Base-by-base conservation (phyloP, 208 protist species). In the Trypanosoma platydactyli region DNA sequence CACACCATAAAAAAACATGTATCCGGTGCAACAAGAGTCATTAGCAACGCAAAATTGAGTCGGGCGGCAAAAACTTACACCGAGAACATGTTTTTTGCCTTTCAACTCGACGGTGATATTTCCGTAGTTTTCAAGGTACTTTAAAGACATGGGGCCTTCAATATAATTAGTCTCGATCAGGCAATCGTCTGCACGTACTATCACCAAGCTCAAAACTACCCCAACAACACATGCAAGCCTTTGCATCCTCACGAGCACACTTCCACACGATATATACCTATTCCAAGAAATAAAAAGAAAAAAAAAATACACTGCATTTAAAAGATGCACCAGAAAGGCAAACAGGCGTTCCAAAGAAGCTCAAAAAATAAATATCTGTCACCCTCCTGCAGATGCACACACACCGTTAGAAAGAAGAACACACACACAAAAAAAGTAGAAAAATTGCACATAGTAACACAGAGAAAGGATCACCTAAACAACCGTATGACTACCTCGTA, bases 91-190 rank as follows among this genome's bases (percentile, higher is more conserved):
- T 35, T 68, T 29, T 40, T 40, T 52, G 0, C 27, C 41, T 24
- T 57, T 16, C 5, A 60, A 20, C n/a, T 24, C 15, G 7, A 27
- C 9, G 12, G 52, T 59, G 53, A 68, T 30, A 57, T 68, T 68
- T 20, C 63, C 63, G 42, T 59, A 68, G 44, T 60, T 18, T 51
- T 20, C 2, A 50, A 68, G 63, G 52, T 53, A 68, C 12, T 68
- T 29, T 27, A 68, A 40, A 30, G 52, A 60, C 38, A 68, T 68
- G n/a, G 22, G 49, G 5, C 27, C 25, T 44, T 52, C 24, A 24
- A 40, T 29, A 49, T 11, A 27, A 35, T 49, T 60, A 0, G n/a
- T 44, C 16, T 50, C 18, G 42, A 60, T 42, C 6, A n/a, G 63
- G 42, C 63, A 68, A 27, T 59, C 27, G 0, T 68, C 35, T 27